Percentiles rank a stretch among this genome's conserved stretches.
These are phyloP conservation scores for Phytophthora aleatoria DNA, from an alignment of 352 stramenopile genomes.

Conservation along the genomic window DNA sequence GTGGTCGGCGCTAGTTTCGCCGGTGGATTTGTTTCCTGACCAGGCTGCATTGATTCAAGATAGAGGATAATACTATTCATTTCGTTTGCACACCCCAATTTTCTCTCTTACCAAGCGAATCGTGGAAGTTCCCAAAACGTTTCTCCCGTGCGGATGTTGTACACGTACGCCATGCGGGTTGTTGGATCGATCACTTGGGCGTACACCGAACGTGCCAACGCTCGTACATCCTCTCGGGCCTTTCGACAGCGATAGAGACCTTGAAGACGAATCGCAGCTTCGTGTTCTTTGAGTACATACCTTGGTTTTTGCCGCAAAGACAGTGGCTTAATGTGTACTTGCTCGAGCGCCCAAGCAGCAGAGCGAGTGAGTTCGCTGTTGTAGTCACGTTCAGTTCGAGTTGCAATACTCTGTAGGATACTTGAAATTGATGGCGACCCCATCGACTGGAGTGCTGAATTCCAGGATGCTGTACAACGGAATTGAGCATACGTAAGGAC, in stretches of 20 bases:
- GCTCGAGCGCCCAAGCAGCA: conserved; percentile 38
- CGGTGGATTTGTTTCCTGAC: neutral
- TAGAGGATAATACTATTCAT: conserved; percentile 41
- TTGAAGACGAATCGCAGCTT: conserved; percentile 57
- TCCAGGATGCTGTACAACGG: conserved; percentile 37
- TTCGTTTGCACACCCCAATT: conserved; percentile 6
- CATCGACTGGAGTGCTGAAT: conserved; percentile 27
- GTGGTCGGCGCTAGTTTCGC: conserved; percentile 33
- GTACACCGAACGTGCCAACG: conserved; percentile 49
- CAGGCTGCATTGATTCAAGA: conserved; percentile 13
- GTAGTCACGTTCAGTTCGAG: conserved; percentile 12
- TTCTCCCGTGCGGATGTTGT: conserved; percentile 59
- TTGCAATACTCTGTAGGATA: conserved; percentile 24
- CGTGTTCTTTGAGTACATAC: conserved; percentile 24
- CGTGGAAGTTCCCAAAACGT: conserved; percentile 56
- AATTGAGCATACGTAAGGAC: too few relatives aligned
- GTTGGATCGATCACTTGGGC: conserved; percentile 46
- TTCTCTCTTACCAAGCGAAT: conserved; percentile 39
- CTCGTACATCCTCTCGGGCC: conserved; percentile 42
- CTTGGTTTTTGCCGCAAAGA: conserved; percentile 14
- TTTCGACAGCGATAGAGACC: conserved; percentile 61
- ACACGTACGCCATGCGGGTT: conserved; percentile 53
- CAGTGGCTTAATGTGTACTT: conserved; percentile 28
- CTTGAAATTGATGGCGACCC: conserved; percentile 26
- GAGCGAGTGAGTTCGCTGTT: conserved; percentile 32